Conservation (phyloP, 2,329 filamentous ascomycete species). For the Cladosporium sp. region DNA sequence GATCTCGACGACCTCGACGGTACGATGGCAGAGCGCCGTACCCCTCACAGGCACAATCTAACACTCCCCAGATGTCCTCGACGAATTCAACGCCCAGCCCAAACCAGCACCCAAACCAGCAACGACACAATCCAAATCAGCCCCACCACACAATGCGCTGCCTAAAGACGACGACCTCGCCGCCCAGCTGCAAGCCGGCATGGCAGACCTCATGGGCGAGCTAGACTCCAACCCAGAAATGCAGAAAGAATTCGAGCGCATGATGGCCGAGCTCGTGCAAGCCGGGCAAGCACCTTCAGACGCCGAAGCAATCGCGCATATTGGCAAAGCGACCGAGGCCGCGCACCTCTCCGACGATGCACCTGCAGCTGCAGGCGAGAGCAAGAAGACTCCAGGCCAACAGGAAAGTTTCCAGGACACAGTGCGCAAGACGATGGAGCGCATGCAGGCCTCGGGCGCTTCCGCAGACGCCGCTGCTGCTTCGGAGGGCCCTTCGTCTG, state of each 20-base stretch:
- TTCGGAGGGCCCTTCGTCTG: conserved; percentile 45
- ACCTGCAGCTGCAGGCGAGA: background rate
- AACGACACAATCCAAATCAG: conserved; percentile 21
- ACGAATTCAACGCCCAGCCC: conserved; percentile 66
- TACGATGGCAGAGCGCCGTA: conserved; percentile 40
- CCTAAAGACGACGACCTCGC: conserved; percentile 32
- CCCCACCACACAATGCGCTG: conserved; percentile 23
- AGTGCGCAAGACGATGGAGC: conserved; percentile 90
- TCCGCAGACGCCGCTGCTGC: conserved; percentile 78
- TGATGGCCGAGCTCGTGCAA: conserved; percentile 52
- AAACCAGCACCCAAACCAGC: conserved; percentile 24
- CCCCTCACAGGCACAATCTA: background rate
- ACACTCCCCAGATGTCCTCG: conserved; percentile 72
- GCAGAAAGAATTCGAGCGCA: conserved; percentile 70
- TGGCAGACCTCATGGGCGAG: conserved; percentile 78
- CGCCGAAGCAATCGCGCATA: conserved; percentile 33
- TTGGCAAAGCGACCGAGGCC: conserved; percentile 37
- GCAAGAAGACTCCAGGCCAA: conserved; percentile 21
- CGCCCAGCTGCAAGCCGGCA: conserved; percentile 70
- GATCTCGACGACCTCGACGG: conserved; percentile 90
- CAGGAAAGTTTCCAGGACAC: conserved; percentile 85
- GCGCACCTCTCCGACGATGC: conserved; percentile 10
- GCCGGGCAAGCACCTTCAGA: conserved; percentile 46
- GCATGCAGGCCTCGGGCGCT: conserved; percentile 87
- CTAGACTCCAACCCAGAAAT: conserved; percentile 64